Conservation (phyloP, 331 rosid species). For the Quercus phellos region DNA sequence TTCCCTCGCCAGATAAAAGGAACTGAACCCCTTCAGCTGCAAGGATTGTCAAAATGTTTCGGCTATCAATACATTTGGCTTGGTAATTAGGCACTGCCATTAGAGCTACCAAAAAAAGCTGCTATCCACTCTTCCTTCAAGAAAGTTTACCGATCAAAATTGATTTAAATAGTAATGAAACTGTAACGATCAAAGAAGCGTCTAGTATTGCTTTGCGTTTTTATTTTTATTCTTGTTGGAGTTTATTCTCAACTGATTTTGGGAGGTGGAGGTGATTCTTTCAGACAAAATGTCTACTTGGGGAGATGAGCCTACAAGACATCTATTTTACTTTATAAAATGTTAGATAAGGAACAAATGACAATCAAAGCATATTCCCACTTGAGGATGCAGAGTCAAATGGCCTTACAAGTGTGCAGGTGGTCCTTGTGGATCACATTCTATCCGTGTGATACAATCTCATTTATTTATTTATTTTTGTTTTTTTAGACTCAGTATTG, state of each 20-base stretch:
- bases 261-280: not conserved
- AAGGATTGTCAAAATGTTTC: constrained; percentile 40
- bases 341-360: no score
- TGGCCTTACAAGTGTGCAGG: no score
- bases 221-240: not conserved
- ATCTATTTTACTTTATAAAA: no score
- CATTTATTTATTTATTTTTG: no score
- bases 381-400: no score
- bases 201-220: not conserved
- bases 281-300: not conserved
- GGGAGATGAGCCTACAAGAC: no score
- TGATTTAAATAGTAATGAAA: constrained; percentile 19
- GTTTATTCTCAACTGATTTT: not conserved
- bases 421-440: no score
- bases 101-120: constrained; percentile 27
- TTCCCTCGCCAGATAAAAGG: constrained; percentile 62
- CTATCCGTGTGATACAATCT: no score
- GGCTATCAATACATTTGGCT: constrained; percentile 28
- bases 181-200: not conserved
- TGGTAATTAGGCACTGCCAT: constrained; percentile 52
- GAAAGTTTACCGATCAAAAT: constrained; percentile 15
- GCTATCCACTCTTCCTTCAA: constrained; percentile 16
- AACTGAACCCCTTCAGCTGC: constrained; percentile 70
- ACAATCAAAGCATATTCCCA: no score
- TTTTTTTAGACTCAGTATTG: no score